A percentile compares a stretch with the other conserved stretches of the same genome.
Conservation (phyloP, 331 rosid species). For the Dryas integrifolia region DNA sequence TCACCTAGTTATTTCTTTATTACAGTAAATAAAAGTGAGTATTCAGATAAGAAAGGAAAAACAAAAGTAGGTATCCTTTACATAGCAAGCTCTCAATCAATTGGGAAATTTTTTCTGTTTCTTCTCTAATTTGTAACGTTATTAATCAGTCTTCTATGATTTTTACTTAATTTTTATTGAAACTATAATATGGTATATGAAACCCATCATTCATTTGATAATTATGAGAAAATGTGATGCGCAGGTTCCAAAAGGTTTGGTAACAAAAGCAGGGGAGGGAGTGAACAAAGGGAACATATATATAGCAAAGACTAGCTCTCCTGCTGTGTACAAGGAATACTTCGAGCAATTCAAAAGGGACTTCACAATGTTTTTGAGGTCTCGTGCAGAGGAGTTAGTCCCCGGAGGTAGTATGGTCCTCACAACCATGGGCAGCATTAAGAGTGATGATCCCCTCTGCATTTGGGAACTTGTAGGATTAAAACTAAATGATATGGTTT, state of each 20-base stretch:
- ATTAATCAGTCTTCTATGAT: no score
- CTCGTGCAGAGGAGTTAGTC: constrained; percentile 38
- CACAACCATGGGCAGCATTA: constrained; percentile 26
- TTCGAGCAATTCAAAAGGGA: constrained; percentile 36
- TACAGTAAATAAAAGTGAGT: no score
- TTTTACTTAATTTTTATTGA: no score
- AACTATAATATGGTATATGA: no score
- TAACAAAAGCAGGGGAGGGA: constrained; percentile 8
- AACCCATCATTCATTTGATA: no score
- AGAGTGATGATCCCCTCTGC: constrained; percentile 22
- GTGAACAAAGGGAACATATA: constrained; percentile 43
- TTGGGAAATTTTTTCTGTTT: no score
- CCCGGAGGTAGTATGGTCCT: constrained; percentile 45
- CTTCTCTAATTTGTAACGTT: no score
- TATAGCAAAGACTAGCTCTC: constrained; percentile 43
- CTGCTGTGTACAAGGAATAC: constrained; percentile 39
- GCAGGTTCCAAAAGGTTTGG: constrained; percentile 12
- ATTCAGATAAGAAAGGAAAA: no score
- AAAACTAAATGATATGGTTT: constrained; percentile 31
- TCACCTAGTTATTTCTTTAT: no score
- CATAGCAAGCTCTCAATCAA: no score
- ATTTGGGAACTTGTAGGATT: constrained; percentile 22
- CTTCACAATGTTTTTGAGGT: constrained; percentile 36
- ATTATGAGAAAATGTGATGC: neutral
- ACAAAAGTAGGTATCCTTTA: no score